Evolutionary conservation across 2,329 filamentous ascomycete genomes (phyloP), one percentile per base, ranked within the genome.

Genomic region (Alternaria alternata): DNA sequence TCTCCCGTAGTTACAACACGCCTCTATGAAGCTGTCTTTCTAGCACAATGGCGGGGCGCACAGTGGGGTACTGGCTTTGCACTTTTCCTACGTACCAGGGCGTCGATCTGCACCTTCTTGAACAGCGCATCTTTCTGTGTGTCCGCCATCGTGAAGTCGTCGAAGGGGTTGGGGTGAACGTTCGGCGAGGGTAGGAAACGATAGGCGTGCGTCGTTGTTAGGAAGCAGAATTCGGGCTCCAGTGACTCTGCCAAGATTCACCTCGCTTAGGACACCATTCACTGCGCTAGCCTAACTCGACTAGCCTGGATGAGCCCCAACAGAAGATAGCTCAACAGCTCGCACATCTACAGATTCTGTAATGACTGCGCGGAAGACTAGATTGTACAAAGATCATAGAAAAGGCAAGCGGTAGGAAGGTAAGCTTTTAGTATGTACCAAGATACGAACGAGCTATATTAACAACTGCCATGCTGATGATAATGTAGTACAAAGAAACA

Each of bases 21-120:
- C 46, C 12, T 18, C 39, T 16, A 44, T 28, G 18, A 7, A 42
- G 48, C 22, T 7, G n/a, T 54, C 57, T 63, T 20, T 51, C 62
- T 56, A 56, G 54, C 65, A 70, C 61, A 67, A 68, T 68, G 60
- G 68, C 59, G 70, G 70, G 70, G 72, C 67, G 71, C 61, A 65
- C 59, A 64, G 74, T 64, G 72, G 74, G 73, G 69, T 65, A 64
- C 24, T 65, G 62, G 64, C 62, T 71, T 73, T 70, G 74, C 78
- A 34, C 44, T 53, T 74, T 77, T 73, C 64, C 59, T 67, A 81
- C 89, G 79, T 87, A 96, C 94, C 85, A 98, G 85, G 76, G 94
- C 93, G 85, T 97, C 94, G 78, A 98, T 90, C 85, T 96, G 93
- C 75, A 97, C 92, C 81, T 92, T 87, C 85, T 90, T 91, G 82